Evolutionary conservation across 169 alveolate species (phyloP).

Genomic region (Plasmodium ovale): DNA sequence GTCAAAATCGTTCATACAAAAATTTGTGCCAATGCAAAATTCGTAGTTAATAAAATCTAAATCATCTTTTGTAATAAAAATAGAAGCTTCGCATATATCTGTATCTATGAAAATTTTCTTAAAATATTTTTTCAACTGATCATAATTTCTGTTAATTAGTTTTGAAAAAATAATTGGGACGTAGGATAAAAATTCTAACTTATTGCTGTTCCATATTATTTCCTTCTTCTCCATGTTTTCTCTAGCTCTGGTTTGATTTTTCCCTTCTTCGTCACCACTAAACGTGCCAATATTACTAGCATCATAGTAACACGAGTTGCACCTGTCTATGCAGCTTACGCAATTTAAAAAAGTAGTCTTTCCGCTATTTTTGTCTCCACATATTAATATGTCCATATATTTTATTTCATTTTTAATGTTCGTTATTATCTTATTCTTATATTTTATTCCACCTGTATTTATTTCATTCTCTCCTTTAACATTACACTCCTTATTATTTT

Average conservation of each 20-base stretch:
- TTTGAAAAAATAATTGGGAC: conserved; percentile 63
- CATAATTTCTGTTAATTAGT: conserved; percentile 61
- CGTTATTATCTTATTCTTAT: conserved; percentile 1
- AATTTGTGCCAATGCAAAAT: conserved; percentile 6
- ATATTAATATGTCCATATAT: conserved; percentile 62
- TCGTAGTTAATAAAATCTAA: conserved; percentile 67
- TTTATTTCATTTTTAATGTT: conserved; percentile 37
- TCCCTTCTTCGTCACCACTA: neutral
- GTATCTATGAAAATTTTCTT: conserved; percentile 56
- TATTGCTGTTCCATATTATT: conserved; percentile 54
- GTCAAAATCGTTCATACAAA: conserved; percentile 5
- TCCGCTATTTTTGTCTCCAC: conserved; percentile 73
- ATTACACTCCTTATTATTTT: neutral
- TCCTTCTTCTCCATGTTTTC: neutral
- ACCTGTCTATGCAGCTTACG: conserved; percentile 46
- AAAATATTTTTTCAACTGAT: conserved; percentile 20
- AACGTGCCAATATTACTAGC: neutral
- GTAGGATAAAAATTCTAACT: conserved; percentile 47
- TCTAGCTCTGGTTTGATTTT: neutral
- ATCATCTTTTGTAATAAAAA: conserved; percentile 53
- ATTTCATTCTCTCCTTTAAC: neutral
- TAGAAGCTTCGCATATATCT: conserved; percentile 60
- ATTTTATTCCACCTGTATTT: neutral
- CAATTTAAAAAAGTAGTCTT: conserved; percentile 63
- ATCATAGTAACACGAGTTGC: neutral